phyloP scores from a whole-genome alignment of 2,329 filamentous ascomycete genomes.

The Leptographium radiaticola region DNA sequence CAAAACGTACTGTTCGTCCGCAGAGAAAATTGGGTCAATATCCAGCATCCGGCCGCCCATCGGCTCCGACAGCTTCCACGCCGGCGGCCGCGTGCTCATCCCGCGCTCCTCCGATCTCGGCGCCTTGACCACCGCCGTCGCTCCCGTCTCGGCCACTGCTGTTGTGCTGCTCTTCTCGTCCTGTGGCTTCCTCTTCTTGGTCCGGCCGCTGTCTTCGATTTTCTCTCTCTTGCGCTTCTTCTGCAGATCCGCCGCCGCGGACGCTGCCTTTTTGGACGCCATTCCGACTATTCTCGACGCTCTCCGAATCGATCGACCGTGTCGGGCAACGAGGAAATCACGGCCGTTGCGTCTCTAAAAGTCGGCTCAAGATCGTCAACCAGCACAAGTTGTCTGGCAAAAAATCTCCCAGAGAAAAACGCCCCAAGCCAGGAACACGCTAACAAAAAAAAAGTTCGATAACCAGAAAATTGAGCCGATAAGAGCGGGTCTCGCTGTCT shows the following conservation, averaged over 20 bases:
- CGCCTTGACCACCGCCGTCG: too few relatives aligned
- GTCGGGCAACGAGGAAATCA: neutral
- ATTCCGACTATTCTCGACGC: slow-evolving; percentile 1
- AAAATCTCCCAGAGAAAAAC: too few relatives aligned
- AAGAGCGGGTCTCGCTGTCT: slow-evolving; percentile 5
- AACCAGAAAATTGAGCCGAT: slow-evolving; percentile 8
- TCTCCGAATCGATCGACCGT: neutral
- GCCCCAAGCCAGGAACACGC: neutral
- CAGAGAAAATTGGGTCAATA: slow-evolving; percentile 49
- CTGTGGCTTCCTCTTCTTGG: slow-evolving; percentile 10
- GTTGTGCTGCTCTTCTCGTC: neutral
- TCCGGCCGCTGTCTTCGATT: slow-evolving; percentile 13
- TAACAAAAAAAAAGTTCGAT: slow-evolving; percentile 6
- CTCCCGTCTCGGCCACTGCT: neutral
- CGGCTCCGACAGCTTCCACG: slow-evolving; percentile 49
- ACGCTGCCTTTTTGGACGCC: slow-evolving; percentile 12
- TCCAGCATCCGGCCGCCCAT: slow-evolving; percentile 54
- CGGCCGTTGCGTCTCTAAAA: neutral
- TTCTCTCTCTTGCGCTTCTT: slow-evolving; percentile 21
- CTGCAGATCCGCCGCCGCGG: slow-evolving; percentile 15
- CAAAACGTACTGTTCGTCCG: slow-evolving; percentile 47
- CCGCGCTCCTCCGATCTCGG: neutral
- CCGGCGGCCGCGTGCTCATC: slow-evolving; percentile 3
- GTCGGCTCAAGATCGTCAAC: too few relatives aligned
- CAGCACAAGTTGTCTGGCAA: too few relatives aligned